A percentile compares a stretch with the other conserved stretches of the same genome.
Evolutionary conservation across 202 grass and related monocot genomes (phyloP).

Genomic region (Setaria italica): DNA sequence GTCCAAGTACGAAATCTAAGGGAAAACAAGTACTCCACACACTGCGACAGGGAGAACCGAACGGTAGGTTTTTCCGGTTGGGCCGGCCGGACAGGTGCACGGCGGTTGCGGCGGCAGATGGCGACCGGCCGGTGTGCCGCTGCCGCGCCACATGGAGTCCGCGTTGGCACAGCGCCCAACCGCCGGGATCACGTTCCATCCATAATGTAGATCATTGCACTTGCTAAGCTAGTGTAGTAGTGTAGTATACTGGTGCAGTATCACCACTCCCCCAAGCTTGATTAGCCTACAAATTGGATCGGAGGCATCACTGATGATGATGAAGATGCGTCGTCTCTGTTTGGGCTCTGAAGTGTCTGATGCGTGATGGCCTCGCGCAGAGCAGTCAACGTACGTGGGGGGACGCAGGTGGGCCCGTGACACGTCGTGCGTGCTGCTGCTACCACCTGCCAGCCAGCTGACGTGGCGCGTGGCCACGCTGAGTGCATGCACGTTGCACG

Average conservation of each 20-base stretch:
- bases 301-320: too few relatives aligned
- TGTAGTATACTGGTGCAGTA: too few relatives aligned
- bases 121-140: not conserved
- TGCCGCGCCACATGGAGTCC: constrained; percentile 47
- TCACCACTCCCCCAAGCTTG: not conserved
- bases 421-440: not conserved
- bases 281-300: not conserved
- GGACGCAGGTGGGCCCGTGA: not conserved
- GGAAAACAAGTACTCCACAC: not conserved
- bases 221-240: not conserved
- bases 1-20: not conserved
- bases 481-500: not conserved
- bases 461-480: not conserved
- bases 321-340: too few relatives aligned
- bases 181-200: constrained; percentile 14
- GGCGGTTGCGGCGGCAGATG: constrained; percentile 25
- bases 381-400: not conserved
- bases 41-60: too few relatives aligned
- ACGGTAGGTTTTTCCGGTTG: not conserved
- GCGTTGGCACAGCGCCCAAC: constrained; percentile 33
- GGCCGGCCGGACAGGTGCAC: not conserved
- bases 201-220: not conserved
- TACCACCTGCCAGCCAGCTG: not conserved
- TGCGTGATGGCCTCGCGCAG: too few relatives aligned
- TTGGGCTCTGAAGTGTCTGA: too few relatives aligned